Conservation (phyloP, 352 stramenopile genomes). For the Globisporangium canariense region DNA sequence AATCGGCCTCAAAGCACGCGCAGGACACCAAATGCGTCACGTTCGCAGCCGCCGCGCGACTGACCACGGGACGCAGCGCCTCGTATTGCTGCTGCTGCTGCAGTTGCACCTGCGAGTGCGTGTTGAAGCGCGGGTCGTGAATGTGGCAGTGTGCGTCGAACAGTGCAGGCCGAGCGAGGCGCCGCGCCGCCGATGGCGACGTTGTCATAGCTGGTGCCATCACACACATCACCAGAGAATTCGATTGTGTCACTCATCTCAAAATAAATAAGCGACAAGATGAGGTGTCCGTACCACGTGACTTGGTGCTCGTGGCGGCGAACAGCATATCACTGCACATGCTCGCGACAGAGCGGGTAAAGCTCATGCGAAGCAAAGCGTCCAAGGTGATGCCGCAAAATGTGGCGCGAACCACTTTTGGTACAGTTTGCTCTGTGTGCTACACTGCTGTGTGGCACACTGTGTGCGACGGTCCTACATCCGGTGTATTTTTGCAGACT, state of each 20-base stretch:
- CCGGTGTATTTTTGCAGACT: slow-evolving; percentile 6
- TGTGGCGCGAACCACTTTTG: neutral
- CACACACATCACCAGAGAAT: no score
- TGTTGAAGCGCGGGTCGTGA: slow-evolving; percentile 23
- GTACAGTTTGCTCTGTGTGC: no score
- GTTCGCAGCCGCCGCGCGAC: slow-evolving; percentile 27
- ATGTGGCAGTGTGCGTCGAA: slow-evolving; percentile 7
- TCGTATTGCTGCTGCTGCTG: slow-evolving; percentile 4
- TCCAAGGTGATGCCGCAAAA: neutral
- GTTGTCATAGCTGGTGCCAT: neutral
- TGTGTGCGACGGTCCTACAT: neutral
- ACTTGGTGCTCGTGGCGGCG: no score
- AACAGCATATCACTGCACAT: no score
- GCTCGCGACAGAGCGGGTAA: no score
- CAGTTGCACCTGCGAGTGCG: neutral
- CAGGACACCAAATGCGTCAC: slow-evolving; percentile 59
- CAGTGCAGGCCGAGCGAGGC: neutral
- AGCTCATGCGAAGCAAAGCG: no score
- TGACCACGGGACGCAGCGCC: slow-evolving; percentile 31
- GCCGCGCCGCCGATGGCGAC: neutral
- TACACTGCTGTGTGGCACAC: neutral
- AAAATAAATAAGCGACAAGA: no score
- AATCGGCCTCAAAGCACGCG: slow-evolving; percentile 63
- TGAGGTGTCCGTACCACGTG: no score
- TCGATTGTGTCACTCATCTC: no score